A percentile compares a stretch with the other conserved stretches of the same genome.
Conservation (phyloP, 805 yeast species). For the Millerago galiae region DNA sequence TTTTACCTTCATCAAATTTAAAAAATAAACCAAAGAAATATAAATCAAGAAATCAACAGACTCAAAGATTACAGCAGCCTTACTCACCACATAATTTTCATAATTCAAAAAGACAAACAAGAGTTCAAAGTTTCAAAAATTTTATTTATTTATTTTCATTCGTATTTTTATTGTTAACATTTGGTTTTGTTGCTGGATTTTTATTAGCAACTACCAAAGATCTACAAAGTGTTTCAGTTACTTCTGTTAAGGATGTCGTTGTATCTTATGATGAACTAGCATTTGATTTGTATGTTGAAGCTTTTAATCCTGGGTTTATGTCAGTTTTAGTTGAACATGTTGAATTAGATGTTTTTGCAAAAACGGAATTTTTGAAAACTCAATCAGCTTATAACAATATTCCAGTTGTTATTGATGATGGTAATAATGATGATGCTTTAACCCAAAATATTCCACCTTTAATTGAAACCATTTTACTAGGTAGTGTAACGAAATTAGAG, state of each 20-base stretch:
- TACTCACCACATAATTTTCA: conserved; percentile 45
- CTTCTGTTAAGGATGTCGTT: conserved; percentile 60
- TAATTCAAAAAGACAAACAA: conserved; percentile 22
- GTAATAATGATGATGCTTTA: conserved; percentile 12
- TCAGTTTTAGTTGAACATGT: conserved; percentile 55
- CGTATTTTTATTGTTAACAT: conserved; percentile 43
- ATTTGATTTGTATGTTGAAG: conserved; percentile 70
- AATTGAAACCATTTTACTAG: conserved; percentile 63
- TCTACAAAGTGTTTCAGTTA: conserved; percentile 56
- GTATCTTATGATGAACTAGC: conserved; percentile 81
- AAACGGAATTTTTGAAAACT: conserved; percentile 43
- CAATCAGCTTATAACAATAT: background rate
- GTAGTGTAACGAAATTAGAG: conserved; percentile 60
- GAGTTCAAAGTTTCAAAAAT: conserved; percentile 28
- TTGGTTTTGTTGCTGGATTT: conserved; percentile 81
- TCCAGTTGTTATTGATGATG: conserved; percentile 1
- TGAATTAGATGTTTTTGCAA: conserved; percentile 82
- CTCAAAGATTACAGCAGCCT: conserved; percentile 19
- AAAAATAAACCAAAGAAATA: conserved; percentile 17
- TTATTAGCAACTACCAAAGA: conserved; percentile 83
- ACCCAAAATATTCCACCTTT: conserved; percentile 1
- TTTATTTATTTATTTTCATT: conserved; percentile 29
- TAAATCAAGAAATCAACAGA: conserved; percentile 11
- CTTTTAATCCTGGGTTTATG: conserved; percentile 83
- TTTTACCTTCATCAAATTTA: background rate